phyloP scores from a whole-genome alignment of 768 basidiomycete species.

The Tephrocybe rancida region DNA sequence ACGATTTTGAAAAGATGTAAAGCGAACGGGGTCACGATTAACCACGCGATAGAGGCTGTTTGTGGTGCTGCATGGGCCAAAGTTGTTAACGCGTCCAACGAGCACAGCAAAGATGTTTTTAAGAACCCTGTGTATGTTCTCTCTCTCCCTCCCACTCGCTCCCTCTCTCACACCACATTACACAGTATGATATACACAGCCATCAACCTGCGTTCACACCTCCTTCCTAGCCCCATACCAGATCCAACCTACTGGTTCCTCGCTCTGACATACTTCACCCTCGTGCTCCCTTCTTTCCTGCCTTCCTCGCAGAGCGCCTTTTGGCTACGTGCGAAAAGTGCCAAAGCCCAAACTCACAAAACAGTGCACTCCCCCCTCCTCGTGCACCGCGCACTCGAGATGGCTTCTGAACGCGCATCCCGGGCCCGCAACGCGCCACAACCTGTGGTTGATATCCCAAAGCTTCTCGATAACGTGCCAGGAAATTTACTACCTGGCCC shows the following conservation, averaged over 20 bases:
- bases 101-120: slow-evolving; percentile 21
- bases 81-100: slow-evolving; percentile 14
- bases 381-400: slow-evolving; percentile 48
- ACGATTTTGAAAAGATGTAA: slow-evolving; percentile 61
- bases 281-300: slow-evolving; percentile 62
- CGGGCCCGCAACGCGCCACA: slow-evolving; percentile 24
- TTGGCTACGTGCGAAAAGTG: slow-evolving; percentile 59
- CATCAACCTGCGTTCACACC: slow-evolving; percentile 60
- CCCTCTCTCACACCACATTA: background rate
- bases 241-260: slow-evolving; percentile 61
- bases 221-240: slow-evolving; percentile 29
- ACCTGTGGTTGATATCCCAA: background rate
- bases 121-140: slow-evolving; percentile 23
- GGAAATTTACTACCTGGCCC: slow-evolving; percentile 15
- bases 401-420: slow-evolving; percentile 48
- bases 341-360: slow-evolving; percentile 52
- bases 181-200: slow-evolving; percentile 64
- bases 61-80: slow-evolving; percentile 60
- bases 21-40: slow-evolving; percentile 56
- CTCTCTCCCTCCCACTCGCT: background rate
- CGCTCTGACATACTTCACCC: slow-evolving; percentile 61
- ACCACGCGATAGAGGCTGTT: slow-evolving; percentile 59
- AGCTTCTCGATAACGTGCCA: background rate
- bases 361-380: slow-evolving; percentile 55
- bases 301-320: slow-evolving; percentile 44